Evolutionary conservation across 257 asterid genomes (phyloP), one percentile per base, ranked within the genome.

Genomic region (Hygrophila difformis): DNA sequence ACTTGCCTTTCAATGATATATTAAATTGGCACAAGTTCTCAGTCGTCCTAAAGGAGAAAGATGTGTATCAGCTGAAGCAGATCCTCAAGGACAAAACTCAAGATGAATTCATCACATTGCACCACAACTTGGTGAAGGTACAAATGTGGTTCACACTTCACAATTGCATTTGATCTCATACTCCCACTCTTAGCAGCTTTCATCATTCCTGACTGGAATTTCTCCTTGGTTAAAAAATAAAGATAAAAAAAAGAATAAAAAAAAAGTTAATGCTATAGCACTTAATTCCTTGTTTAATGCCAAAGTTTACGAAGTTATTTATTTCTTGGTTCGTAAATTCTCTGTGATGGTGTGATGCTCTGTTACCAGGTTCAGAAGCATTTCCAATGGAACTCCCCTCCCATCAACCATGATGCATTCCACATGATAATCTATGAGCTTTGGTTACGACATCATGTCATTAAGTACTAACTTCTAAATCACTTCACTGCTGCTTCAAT

Each of bases 391-490:
- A 89, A 89, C 74, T 43, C 94, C 5, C 98, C 93, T 44, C 84
- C 96, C 4, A 18, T 64, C 40, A 68, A 60, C 24, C 72, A 69
- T 4, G 98, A 89, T 20, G 79, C 96, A 5, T 89, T 89, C 72
- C 96, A 89, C 55, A 82, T 85, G 98, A 75, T 89, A 29, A 85
- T 89, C 92, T 89, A 89, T 36, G 98, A 89, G 17, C 93, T 89
- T 35, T 89, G 98, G 98, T 50, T 85, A 52, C 93, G 98, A 5
- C 96, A 74, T 66, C 82, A 76, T 42, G 85, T 85, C 51, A 55
- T 89, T 75, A 89, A 82, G 75, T 89, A 89, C 69, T 89, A 62
- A 65, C 62, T 40, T 20, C 43, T 29, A 51, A 57, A 51, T 26
- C 48, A 18, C 33, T 49, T 44, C 8, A 50, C 31, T 29, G 37